Evolutionary conservation across 805 yeast species (phyloP), one percentile per base, ranked within the genome.

Genomic region (Metschnikowia hibisci): DNA sequence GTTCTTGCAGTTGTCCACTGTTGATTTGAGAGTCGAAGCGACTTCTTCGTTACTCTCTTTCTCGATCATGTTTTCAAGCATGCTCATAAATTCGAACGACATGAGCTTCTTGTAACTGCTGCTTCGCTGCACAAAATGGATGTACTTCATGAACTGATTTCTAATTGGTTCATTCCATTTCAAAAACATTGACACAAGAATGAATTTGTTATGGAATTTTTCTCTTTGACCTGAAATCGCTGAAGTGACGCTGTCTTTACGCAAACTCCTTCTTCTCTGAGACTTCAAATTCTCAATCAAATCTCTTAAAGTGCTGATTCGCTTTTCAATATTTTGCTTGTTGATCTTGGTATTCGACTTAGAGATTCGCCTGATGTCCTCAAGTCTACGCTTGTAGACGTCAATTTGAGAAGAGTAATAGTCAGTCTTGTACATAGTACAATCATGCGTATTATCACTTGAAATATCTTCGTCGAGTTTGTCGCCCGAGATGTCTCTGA

Each of bases 401-500:
- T 58, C 61, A 20, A 58, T 55, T 32, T 65, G 64, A 2, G 69
- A 59, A 11, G 55, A 48, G 45, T 52, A 59, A 3, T 64, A 55
- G 32, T 64, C 57, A 9, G 55, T 52, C 15, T 57, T 48, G 39
- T 59, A 50, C 32, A 64, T 53, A 22, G 53, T 45, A 42, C 73
- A 63, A 15, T 54, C 57, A 46, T 64, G 72, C 15, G 61, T 63
- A 6, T 53, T 45, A 26, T 60, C 70, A 12, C 47, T 46, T 1
- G 63, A 63, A 35, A 44, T 40, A 10, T 52, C 54, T 4, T 39
- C 39, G n/a, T 42, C 34, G 2, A 35, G 35, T 11, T 40, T 32
- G 3, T 36, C 37, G 7, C 46, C 48, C 7, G 42, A 73, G 2
- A 87, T 80, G 48, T 83, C 80, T 38, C 91, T 72, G 47, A 76